Evolutionary conservation across 306 rosid species (phyloP).

Genomic region (Pterocarpus macrocarpus): DNA sequence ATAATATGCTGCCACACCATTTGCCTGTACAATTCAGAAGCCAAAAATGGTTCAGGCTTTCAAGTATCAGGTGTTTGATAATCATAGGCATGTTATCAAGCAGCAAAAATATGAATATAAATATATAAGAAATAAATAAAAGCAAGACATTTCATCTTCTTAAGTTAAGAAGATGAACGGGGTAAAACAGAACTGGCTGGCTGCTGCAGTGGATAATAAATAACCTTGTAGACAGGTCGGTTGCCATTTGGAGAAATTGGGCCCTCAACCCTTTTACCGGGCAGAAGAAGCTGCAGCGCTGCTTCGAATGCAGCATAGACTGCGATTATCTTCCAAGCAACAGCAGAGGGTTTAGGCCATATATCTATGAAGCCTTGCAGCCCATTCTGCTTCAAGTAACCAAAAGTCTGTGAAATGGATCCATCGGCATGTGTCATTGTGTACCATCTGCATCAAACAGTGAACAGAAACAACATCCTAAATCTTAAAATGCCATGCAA

Average conservation of each 20-base stretch:
- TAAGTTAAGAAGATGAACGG: neutral
- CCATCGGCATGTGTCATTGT: conserved; percentile 93
- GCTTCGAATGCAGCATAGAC: conserved; percentile 83
- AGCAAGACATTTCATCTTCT: neutral
- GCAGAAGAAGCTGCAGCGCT: conserved; percentile 84
- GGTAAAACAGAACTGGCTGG: too few species aligned
- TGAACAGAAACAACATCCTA: neutral
- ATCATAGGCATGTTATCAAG: neutral
- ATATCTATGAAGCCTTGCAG: conserved; percentile 56
- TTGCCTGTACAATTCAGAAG: conserved; percentile 66
- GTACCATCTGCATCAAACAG: conserved; percentile 78
- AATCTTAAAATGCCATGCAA: too few species aligned
- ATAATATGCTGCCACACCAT: conserved; percentile 79
- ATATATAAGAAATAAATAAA: neutral
- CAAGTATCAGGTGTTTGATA: neutral
- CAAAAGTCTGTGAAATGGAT: conserved; percentile 61
- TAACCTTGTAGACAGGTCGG: conserved; percentile 89
- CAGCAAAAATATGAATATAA: too few species aligned
- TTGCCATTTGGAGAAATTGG: conserved; percentile 91
- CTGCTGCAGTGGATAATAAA: neutral
- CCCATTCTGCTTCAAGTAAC: conserved; percentile 61
- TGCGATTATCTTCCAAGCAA: conserved; percentile 72
- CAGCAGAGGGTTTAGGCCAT: conserved; percentile 84
- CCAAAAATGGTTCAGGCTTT: neutral
- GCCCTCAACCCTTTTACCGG: conserved; percentile 79